A percentile compares a stretch with the other conserved stretches of the same genome.
phyloP scores from a whole-genome alignment of 441 rosid species.

The Gossypium laxum region DNA sequence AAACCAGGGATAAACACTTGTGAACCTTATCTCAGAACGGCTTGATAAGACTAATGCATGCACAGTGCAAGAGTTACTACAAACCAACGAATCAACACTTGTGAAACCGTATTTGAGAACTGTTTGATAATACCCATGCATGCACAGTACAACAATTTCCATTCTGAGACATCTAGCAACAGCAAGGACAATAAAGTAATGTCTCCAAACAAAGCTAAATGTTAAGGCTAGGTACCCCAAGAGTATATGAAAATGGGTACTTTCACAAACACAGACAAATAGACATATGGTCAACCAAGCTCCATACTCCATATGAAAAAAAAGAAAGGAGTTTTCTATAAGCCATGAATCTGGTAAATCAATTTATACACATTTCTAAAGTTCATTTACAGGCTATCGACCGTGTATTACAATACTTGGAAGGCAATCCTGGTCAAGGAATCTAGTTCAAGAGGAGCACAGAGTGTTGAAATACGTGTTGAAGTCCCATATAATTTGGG shows the following conservation, averaged over 20 bases:
- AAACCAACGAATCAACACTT: neutral
- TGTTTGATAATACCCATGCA: neutral
- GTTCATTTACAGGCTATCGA: neutral
- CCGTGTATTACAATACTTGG: too few relatives aligned
- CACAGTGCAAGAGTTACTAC: neutral
- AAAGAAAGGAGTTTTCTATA: neutral
- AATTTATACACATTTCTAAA: neutral
- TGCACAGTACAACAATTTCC: neutral
- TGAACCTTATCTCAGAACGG: neutral
- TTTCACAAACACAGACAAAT: neutral
- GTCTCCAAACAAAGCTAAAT: neutral
- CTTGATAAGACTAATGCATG: neutral
- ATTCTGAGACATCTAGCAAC: neutral
- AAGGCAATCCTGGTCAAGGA: too few relatives aligned
- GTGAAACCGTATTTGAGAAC: neutral
- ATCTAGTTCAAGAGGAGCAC: too few relatives aligned
- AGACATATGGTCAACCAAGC: neutral
- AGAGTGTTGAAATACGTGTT: too few relatives aligned
- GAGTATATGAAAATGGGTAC: neutral
- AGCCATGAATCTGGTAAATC: neutral
- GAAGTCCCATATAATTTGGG: too few relatives aligned
- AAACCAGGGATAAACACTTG: constrained; percentile 6
- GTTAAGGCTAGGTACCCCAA: neutral
- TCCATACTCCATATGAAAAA: neutral
- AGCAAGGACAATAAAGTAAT: neutral